Evolutionary conservation across 2,329 filamentous ascomycete species (phyloP).

Genomic region (Fusarium pseudonygamai): DNA sequence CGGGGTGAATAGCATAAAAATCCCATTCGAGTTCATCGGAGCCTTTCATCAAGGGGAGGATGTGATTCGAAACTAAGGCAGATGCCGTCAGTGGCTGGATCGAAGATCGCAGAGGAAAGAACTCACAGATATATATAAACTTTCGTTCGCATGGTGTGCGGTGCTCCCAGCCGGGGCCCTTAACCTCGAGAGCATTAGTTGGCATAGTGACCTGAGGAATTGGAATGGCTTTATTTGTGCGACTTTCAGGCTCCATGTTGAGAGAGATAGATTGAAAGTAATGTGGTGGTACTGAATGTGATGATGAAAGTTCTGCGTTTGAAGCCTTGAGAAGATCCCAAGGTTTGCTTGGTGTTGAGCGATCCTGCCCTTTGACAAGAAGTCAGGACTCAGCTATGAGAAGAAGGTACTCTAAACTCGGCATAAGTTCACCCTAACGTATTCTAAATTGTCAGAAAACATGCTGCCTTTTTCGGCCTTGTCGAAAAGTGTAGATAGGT

Average conservation of each 20-base stretch:
- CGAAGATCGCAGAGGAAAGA: no score
- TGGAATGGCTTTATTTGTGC: background rate
- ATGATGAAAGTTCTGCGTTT: background rate
- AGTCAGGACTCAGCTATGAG: background rate
- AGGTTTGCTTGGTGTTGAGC: background rate
- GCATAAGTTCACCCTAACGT: background rate
- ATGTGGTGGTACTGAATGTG: background rate
- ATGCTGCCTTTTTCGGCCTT: background rate
- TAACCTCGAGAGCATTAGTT: background rate
- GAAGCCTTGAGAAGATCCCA: background rate
- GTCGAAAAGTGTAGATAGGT: background rate
- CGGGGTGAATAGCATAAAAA: conserved; percentile 31
- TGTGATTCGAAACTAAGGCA: conserved; percentile 31
- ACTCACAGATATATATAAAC: background rate
- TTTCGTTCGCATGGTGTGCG: background rate
- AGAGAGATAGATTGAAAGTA: background rate
- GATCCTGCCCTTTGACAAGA: background rate
- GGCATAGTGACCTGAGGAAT: background rate
- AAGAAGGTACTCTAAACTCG: background rate
- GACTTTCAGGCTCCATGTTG: background rate
- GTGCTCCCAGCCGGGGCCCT: background rate
- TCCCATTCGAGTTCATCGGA: conserved; percentile 33
- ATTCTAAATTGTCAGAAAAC: no score
- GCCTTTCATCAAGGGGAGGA: conserved; percentile 39
- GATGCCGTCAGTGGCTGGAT: background rate